A percentile compares a stretch with the other conserved stretches of the same genome.
Conservation (phyloP, 2,329 filamentous ascomycete species). For the Colletotrichum tanaceti region DNA sequence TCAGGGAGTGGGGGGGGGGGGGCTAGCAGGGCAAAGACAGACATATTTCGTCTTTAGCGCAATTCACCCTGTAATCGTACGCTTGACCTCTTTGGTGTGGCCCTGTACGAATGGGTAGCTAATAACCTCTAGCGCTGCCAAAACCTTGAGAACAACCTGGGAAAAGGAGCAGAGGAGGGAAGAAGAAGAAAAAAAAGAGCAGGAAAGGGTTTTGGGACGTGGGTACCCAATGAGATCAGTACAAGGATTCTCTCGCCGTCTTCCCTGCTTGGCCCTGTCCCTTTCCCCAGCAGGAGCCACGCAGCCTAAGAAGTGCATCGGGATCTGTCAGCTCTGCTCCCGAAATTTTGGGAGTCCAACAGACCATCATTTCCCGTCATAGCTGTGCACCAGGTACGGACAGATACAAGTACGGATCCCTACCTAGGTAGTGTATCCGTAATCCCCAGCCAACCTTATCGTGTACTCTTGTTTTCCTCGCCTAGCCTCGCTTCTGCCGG, state of each 20-base stretch:
- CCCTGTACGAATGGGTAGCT: background rate
- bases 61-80: background rate
- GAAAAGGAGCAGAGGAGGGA: background rate
- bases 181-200: too few species aligned
- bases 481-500: conserved; percentile 6
- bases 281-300: background rate
- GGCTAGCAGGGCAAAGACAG: conserved; percentile 3
- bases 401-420: too few species aligned
- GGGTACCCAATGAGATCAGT: conserved; percentile 13
- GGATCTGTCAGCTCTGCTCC: background rate
- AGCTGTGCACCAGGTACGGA: background rate
- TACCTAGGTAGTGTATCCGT: too few species aligned
- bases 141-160: conserved; percentile 6
- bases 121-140: background rate
- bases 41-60: background rate
- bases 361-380: conserved; percentile 15
- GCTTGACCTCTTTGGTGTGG: background rate
- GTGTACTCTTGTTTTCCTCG: background rate
- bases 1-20: too few species aligned
- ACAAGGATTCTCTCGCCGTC: conserved; percentile 25
- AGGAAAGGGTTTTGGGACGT: conserved; percentile 8
- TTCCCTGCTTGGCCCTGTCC: conserved; percentile 18
- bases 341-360: conserved; percentile 3
- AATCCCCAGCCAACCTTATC: conserved; percentile 8
- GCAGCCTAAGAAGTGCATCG: background rate